Percentiles rank a stretch among this genome's conserved stretches.
phyloP scores from a whole-genome alignment of 305 asterid species.

The Ajuga reptans region DNA sequence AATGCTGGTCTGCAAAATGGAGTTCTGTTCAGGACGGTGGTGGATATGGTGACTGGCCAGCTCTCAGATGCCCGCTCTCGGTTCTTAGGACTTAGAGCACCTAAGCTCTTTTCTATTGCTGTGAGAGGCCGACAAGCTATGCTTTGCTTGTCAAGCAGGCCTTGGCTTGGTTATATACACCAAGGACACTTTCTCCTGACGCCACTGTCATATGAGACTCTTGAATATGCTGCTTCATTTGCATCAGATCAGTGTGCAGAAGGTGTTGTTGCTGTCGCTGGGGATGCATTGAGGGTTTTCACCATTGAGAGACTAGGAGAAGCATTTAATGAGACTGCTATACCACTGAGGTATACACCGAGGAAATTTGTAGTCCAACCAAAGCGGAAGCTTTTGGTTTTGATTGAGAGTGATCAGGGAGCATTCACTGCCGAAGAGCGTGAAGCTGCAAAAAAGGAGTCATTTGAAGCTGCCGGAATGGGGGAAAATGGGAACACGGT shows the following conservation, averaged over 20 bases:
- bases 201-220: slow-evolving; percentile 90
- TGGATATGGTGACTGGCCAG: slow-evolving; percentile 96
- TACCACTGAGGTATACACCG: slow-evolving; percentile 93
- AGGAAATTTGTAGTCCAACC: slow-evolving; percentile 88
- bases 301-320: slow-evolving; percentile 96
- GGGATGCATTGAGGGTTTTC: slow-evolving; percentile 90
- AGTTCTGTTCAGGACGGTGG: slow-evolving; percentile 88
- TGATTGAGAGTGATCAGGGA: slow-evolving; percentile 96
- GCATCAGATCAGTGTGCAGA: slow-evolving; percentile 99
- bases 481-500: slow-evolving; percentile 68
- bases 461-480: slow-evolving; percentile 71
- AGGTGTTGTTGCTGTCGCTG: slow-evolving; percentile 98
- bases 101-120: slow-evolving; percentile 72
- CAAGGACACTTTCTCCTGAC: slow-evolving; percentile 96
- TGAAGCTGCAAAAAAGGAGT: slow-evolving; percentile 76
- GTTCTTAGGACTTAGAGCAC: slow-evolving; percentile 91
- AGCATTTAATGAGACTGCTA: slow-evolving; percentile 79
- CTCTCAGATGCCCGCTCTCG: slow-evolving; percentile 98
- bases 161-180: slow-evolving; percentile 98
- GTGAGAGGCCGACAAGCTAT: slow-evolving; percentile 91
- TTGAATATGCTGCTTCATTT: slow-evolving; percentile 96
- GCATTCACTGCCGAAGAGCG: slow-evolving; percentile 93
- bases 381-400: slow-evolving; percentile 67
- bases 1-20: slow-evolving; percentile 96
- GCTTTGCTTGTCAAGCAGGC: slow-evolving; percentile 98